Evolutionary conservation across 495 filamentous ascomycete species (phyloP).

Genomic region (Achaetomiella virescens): DNA sequence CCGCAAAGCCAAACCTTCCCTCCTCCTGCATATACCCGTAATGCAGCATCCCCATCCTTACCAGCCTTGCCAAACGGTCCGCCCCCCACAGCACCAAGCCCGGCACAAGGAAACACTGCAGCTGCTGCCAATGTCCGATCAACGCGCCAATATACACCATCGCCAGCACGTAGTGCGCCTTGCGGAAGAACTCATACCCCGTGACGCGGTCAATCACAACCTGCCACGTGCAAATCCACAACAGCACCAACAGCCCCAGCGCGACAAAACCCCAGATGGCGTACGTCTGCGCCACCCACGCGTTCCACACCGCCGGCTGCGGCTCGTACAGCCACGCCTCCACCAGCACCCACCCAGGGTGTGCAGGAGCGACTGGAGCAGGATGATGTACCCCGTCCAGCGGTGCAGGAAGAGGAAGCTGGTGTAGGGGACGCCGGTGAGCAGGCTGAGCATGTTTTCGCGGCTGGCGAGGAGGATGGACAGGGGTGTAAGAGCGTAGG

Average conservation of each 20-base stretch:
- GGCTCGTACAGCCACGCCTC: slow-evolving; percentile 58
- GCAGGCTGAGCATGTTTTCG: slow-evolving; percentile 53
- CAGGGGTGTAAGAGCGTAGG: slow-evolving; percentile 61
- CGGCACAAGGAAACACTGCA: slow-evolving; percentile 58
- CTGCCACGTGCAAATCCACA: slow-evolving; percentile 49
- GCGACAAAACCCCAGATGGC: slow-evolving; percentile 62
- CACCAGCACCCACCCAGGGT: slow-evolving; percentile 61
- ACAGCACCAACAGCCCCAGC: slow-evolving; percentile 49
- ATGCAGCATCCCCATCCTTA: slow-evolving; percentile 50
- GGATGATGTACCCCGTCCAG: slow-evolving; percentile 59
- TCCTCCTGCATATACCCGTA: slow-evolving; percentile 31
- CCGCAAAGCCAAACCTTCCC: slow-evolving; percentile 39
- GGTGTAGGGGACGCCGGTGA: slow-evolving; percentile 62
- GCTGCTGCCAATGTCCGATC: slow-evolving; percentile 59
- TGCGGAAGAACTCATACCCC: slow-evolving; percentile 62
- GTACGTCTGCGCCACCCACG: slow-evolving; percentile 50
- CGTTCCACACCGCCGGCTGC: slow-evolving; percentile 48
- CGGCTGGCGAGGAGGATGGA: slow-evolving; percentile 53
- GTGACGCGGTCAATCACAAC: slow-evolving; percentile 49
- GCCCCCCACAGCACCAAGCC: slow-evolving; percentile 51
- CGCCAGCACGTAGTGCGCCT: slow-evolving; percentile 57
- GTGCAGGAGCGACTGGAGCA: slow-evolving; percentile 54
- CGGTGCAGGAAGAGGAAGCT: slow-evolving; percentile 65
- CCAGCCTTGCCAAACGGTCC: slow-evolving; percentile 47
- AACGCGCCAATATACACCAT: slow-evolving; percentile 61